Percentiles rank a stretch among this genome's conserved stretches.
Conservation (phyloP, 139 green algal species). For the Raphidocelis subcapitata region DNA sequence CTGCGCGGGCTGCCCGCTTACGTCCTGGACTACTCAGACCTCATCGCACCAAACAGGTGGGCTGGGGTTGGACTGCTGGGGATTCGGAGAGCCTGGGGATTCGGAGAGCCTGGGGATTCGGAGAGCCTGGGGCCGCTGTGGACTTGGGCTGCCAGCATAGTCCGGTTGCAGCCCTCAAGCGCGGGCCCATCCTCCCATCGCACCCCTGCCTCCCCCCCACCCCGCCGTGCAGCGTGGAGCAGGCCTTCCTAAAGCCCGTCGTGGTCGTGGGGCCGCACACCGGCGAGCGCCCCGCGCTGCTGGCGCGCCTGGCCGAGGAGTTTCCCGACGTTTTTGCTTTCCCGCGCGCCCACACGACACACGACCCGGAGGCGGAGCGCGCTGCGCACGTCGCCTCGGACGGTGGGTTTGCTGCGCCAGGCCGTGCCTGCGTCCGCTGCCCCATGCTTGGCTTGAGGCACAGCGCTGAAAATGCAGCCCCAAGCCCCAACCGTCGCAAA, state of each 20-base stretch:
- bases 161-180: too few species aligned
- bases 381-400: constrained; percentile 13
- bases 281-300: constrained; percentile 39
- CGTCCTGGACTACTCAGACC: constrained; percentile 81
- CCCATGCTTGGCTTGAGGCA: too few species aligned
- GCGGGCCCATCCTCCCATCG: too few species aligned
- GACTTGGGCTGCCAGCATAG: too few species aligned
- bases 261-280: constrained; percentile 36
- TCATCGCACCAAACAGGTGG: constrained; percentile 72
- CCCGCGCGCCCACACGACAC: constrained; percentile 49
- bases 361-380: constrained; percentile 16
- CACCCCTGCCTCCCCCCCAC: too few species aligned
- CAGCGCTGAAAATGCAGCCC: too few species aligned
- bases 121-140: too few species aligned
- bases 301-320: constrained; percentile 63
- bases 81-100: too few species aligned
- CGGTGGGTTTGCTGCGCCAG: constrained; percentile 4
- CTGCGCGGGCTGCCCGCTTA: constrained; percentile 71
- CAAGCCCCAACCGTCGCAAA: too few species aligned
- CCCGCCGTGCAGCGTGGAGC: constrained; percentile 70
- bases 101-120: too few species aligned
- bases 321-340: constrained; percentile 80
- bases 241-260: constrained; percentile 72
- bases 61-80: too few species aligned
- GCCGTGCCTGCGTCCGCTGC: too few species aligned